Conservation (phyloP, 768 basidiomycete genomes). For the Coprinellus aureogranulatus region DNA sequence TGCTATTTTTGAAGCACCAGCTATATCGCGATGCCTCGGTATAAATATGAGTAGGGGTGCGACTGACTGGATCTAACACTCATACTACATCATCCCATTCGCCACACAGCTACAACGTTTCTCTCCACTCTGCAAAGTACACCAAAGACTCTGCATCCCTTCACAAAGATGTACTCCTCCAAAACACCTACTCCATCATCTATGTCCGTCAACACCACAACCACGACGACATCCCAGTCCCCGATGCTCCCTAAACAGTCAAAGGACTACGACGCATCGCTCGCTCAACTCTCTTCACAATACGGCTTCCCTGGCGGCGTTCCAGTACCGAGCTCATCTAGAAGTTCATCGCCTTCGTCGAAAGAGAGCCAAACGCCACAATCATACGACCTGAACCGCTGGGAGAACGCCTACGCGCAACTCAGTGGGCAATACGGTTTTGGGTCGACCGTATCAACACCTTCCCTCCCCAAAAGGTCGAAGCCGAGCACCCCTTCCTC, state of each 20-base stretch:
- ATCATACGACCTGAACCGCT: background rate
- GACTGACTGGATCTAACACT: no score
- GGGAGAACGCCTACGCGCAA: background rate
- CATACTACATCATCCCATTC: no score
- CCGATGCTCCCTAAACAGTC: background rate
- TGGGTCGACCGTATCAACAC: background rate
- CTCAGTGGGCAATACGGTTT: background rate
- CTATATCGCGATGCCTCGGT: no score
- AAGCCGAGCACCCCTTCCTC: no score
- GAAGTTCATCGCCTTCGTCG: background rate
- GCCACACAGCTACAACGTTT: no score
- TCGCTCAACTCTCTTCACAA: background rate
- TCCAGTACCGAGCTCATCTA: background rate
- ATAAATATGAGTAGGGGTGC: no score
- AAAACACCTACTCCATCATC: background rate
- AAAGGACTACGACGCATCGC: background rate
- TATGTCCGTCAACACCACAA: background rate
- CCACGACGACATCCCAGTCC: background rate
- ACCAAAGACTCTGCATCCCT: background rate
- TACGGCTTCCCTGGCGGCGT: constrained; percentile 1
- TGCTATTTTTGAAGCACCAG: no score
- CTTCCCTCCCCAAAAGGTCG: no score
- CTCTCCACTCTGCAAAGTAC: background rate
- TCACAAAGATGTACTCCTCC: background rate
- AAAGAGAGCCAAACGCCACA: background rate